Base-by-base conservation (phyloP, 2,329 filamentous ascomycete species). In the Beauveria sp. region DNA sequence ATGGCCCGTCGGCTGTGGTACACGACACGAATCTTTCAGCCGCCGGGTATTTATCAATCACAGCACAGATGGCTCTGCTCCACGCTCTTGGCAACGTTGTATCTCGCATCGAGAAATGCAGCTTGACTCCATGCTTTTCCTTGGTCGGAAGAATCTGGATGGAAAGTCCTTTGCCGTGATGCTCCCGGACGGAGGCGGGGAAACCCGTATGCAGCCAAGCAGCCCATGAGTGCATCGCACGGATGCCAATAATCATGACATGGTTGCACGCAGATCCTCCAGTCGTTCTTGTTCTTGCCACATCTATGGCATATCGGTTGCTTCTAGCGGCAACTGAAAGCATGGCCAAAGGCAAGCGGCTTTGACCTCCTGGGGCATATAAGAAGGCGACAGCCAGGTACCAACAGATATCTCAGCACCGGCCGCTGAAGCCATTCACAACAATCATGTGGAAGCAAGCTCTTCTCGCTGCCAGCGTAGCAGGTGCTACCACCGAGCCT, bases 11-110 rank as follows among this genome's bases (percentile, higher is more conserved):
- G 50, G 50, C 20, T 53, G 50, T 40, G 12, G 12, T 24, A 8
- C 12, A 24, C 20, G 14, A 12, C 30, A 46, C 5, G 2, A 34
- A 14, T 3, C 3, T 40, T 34, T 12, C 30, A 20, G 12, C 22
- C 12, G 45, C 30, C 50, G 30, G 30, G 20, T 24, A 38, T 24
- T 16, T 18, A 30, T 26, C 12, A 47, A 47, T 47, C 22, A 14
- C 24, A 14, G 12, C 45, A 16, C 22, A 18, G 22, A 26, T 24
- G 5, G 12, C 12, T 20, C 9, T 9, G n/a, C 12, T 22, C 20
- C 18, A 18, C 10, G 7, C 28, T n/a, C 30, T 40, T 51, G 46
- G 52, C 56, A 58, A 58, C 56, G 46, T 58, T 58, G 56, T 51
- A 58, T 51, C 26, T 24, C 28, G 10, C 43, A 30, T 38, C 53